Base-by-base conservation (phyloP, 331 rosid species). In the Rosa hybrid region DNA sequence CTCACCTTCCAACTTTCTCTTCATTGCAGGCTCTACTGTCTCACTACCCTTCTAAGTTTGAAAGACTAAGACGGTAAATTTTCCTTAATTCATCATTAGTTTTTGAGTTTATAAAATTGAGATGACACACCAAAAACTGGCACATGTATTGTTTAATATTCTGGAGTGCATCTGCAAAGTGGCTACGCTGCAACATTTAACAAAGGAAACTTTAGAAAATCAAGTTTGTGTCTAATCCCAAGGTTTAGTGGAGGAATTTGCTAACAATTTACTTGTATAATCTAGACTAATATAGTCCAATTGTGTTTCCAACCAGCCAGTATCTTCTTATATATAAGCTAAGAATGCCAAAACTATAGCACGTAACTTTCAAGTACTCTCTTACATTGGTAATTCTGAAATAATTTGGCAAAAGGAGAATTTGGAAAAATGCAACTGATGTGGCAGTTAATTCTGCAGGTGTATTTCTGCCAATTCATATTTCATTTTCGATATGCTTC, bases 401-500 rank as follows among this genome's bases (percentile, higher is more conserved):
- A 30, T 74, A 34, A 30, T 39, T 30, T 18, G 17, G 10, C 49
- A 46, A 14, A 38, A 9, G 3, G 7, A n/a, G 30, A 74, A 4
- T 78, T 48, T 39, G 54, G 78, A 63, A 46, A 75, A 69, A 46
- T 83, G 48, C 74, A 77, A 80, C 80, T 77, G 76, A 75, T 81
- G 51, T 56, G 63, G 68, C 49, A 73, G 80, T 77, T 34, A 48
- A 79, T 78, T 81, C 64, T 81, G 87, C 97, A 95, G 99, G 92
- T 91, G 99, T 85, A 90, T 95, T 56, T 86, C 97, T 5, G 71
- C 45, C 82, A 95, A 93, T 88, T 86, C 98, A 44, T 89, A 84
- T 84, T 95, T 95, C 90, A 93, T 95, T 77, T 95, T 91, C 77
- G 76, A 77, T 86, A 95, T 95, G 98, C 96, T 95, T 87, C 92